phyloP scores from a whole-genome alignment of 2,329 filamentous ascomycete species.

The Sporothrix euskadiensis region DNA sequence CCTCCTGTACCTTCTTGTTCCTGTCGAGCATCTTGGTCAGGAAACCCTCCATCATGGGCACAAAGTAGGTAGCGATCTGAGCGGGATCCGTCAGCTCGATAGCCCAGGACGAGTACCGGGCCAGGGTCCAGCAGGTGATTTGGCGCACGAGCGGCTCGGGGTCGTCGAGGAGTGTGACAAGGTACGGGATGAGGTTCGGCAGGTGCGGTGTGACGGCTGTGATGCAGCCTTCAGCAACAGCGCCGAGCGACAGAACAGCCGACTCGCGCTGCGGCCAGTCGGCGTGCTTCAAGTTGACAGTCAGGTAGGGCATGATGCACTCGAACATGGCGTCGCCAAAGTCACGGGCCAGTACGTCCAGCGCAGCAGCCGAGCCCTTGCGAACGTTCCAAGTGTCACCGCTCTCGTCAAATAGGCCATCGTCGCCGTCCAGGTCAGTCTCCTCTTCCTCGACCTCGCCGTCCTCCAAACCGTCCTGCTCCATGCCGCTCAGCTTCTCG shows the following conservation, averaged over 20 bases:
- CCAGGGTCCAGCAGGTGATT: constrained; percentile 97
- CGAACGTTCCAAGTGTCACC: constrained; percentile 92
- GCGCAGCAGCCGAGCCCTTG: constrained; percentile 93
- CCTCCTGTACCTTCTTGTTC: constrained; percentile 98
- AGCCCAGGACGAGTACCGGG: constrained; percentile 91
- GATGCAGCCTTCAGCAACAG: constrained; percentile 93
- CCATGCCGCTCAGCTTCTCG: constrained; percentile 58
- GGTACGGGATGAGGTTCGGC: constrained; percentile 84
- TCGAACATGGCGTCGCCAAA: constrained; percentile 88
- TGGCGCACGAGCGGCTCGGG: constrained; percentile 86
- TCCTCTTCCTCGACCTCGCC: constrained; percentile 61
- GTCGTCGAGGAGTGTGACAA: constrained; percentile 83
- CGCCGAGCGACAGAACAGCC: constrained; percentile 88
- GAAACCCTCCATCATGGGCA: constrained; percentile 96
- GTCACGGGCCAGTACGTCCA: constrained; percentile 90
- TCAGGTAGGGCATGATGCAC: constrained; percentile 88
- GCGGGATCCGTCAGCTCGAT: constrained; percentile 67
- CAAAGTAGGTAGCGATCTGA: constrained; percentile 77
- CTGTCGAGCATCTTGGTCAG: constrained; percentile 91
- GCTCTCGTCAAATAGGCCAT: constrained; percentile 73
- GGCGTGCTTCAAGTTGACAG: constrained; percentile 79
- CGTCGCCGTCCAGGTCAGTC: constrained; percentile 78
- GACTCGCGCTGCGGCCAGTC: constrained; percentile 94
- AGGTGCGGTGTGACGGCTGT: constrained; percentile 86
- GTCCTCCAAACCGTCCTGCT: constrained; percentile 44